These are phyloP conservation scores for Sanghuangporus sanghuang DNA, from an alignment of 1,284 basidiomycete genomes.

Conservation along the genomic window DNA sequence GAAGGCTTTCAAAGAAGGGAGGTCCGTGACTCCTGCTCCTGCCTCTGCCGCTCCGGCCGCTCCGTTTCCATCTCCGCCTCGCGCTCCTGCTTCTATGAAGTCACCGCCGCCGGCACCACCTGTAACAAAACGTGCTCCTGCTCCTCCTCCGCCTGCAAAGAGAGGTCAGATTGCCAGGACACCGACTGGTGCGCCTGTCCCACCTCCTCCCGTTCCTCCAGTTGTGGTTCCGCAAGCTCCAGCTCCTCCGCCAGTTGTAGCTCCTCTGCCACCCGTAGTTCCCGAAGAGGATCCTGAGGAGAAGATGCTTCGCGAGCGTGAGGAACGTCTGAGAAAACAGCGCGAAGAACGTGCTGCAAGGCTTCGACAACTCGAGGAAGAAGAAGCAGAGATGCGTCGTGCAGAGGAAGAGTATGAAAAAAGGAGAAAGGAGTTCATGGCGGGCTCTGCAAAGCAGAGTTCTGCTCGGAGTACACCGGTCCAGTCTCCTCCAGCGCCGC, in stretches of 20 bases:
- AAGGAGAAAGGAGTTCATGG: constrained; percentile 29
- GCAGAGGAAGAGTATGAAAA: constrained; percentile 57
- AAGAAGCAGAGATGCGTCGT: constrained; percentile 61
- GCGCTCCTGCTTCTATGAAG: constrained; percentile 28
- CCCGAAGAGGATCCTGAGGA: constrained; percentile 60
- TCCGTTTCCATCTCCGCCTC: constrained; percentile 23
- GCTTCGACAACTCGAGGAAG: constrained; percentile 61
- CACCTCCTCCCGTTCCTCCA: constrained; percentile 28
- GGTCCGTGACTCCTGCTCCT: constrained; percentile 26
- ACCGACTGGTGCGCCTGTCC: constrained; percentile 24
- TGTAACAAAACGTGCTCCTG: constrained; percentile 29
- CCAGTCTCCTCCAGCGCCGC: constrained; percentile 27
- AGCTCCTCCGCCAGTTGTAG: constrained; percentile 27
- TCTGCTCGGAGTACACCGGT: constrained; percentile 32
- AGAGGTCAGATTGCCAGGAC: constrained; percentile 28
- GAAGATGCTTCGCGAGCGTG: constrained; percentile 51
- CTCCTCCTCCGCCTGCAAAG: constrained; percentile 31
- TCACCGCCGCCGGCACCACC: constrained; percentile 30
- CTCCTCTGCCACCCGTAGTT: constrained; percentile 26
- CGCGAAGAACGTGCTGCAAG: constrained; percentile 61
- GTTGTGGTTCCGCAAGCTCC: constrained; percentile 23
- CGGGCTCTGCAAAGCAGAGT: constrained; percentile 37
- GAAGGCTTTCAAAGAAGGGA: constrained; percentile 50
- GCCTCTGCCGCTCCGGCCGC: constrained; percentile 24
- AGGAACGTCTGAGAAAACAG: constrained; percentile 62